Evolutionary conservation across 345 rosid genomes (phyloP).

Genomic region (Citrus hindsii): DNA sequence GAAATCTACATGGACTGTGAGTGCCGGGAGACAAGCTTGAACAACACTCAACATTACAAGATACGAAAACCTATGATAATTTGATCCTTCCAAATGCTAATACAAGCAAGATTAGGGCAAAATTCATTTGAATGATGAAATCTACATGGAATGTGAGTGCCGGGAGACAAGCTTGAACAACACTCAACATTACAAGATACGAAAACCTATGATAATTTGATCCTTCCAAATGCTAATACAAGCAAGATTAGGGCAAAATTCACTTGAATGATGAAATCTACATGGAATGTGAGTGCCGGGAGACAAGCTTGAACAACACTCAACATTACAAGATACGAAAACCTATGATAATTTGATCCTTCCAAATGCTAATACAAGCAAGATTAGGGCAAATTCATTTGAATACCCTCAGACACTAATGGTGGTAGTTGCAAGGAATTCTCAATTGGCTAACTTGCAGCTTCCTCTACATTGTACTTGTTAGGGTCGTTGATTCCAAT

Average conservation of each 20-base stretch:
- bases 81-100: too few species aligned
- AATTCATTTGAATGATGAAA: neutral
- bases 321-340: neutral
- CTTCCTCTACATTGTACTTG: neutral
- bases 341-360: neutral
- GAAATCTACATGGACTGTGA: neutral
- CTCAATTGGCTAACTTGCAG: neutral
- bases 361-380: slow-evolving; percentile 3
- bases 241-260: neutral
- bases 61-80: too few species aligned
- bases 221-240: neutral
- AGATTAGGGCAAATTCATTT: neutral
- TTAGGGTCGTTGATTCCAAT: slow-evolving; percentile 1
- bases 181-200: neutral
- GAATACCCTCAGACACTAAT: neutral
- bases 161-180: neutral
- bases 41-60: neutral
- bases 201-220: neutral
- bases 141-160: neutral
- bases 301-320: neutral
- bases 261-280: neutral
- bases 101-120: too few species aligned
- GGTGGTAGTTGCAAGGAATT: too few species aligned
- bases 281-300: neutral
- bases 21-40: neutral